Percentiles rank a stretch among this genome's conserved stretches.
Conservation (phyloP, 306 rosid genomes). For the Cucumis cinereus region DNA sequence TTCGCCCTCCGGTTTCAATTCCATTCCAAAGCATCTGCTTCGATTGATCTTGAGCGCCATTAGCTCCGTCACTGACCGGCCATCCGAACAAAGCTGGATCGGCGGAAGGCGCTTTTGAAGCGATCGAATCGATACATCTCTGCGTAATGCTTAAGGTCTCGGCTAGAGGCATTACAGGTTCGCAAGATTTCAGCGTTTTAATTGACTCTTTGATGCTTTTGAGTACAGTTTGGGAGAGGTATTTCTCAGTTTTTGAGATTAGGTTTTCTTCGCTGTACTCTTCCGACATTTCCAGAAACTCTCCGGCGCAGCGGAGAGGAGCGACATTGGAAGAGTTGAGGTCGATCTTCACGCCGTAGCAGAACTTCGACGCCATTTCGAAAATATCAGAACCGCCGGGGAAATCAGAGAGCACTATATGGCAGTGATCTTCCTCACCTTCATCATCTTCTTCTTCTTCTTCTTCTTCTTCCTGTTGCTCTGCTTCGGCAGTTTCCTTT, state of each 20-base stretch:
- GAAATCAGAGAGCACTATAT: conserved; percentile 42
- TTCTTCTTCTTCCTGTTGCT: conserved; percentile 24
- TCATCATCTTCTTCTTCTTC: conserved; percentile 22
- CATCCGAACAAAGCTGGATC: conserved; percentile 75
- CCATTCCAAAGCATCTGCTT: conserved; percentile 60
- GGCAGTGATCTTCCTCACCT: conserved; percentile 61
- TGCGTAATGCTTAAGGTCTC: conserved; percentile 50
- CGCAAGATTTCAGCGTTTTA: conserved; percentile 71
- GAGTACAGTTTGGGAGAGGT: conserved; percentile 49
- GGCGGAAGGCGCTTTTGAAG: conserved; percentile 47
- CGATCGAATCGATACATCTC: conserved; percentile 54
- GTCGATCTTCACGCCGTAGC: conserved; percentile 87
- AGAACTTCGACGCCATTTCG: conserved; percentile 84
- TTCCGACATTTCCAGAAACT: conserved; percentile 86
- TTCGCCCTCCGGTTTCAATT: conserved; percentile 39
- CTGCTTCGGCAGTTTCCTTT: background rate
- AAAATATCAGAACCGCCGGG: conserved; percentile 86
- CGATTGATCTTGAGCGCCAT: conserved; percentile 22
- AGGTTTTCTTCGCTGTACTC: conserved; percentile 79
- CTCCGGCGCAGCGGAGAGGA: conserved; percentile 90
- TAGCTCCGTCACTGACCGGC: conserved; percentile 44
- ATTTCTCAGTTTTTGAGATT: conserved; percentile 67
- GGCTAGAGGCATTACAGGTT: conserved; percentile 44
- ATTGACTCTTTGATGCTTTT: conserved; percentile 63
- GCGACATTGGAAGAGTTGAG: conserved; percentile 61